Evolutionary conservation across 2,329 filamentous ascomycete species (phyloP), one percentile per base, ranked within the genome.

Genomic region (Tolypocladium nubicola): DNA sequence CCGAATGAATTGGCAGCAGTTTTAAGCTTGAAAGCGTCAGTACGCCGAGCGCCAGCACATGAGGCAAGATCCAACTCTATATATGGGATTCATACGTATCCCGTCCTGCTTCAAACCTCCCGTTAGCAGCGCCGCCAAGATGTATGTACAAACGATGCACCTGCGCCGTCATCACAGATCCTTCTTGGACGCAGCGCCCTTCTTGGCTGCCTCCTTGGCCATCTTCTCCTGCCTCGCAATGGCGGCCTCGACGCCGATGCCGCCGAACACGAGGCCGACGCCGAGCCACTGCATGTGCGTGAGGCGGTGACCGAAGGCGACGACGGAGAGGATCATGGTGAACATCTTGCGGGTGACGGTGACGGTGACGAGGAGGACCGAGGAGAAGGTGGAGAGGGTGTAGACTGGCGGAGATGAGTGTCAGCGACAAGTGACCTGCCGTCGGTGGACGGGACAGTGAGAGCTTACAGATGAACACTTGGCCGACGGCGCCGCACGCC

Each of bases 261-360:
- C 94, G 33, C 92, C 91, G 76, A 99, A 99, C 10, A 99, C 94
- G 58, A 99, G 78, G 0, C 83, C 87, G 38, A 99, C 92, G 61
- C 94, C 94, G 8, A 95, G 76, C 89, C 92, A 96, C 75, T 99
- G 94, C 81, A 93, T 95, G n/a, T 78, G 75, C 35, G 84, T 88
- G 53, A 99, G 80, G 61, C 82, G 83, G 72, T 99, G 94, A 35
- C 94, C 94, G 70, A 97, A 99, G 75, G 90, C 91, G 60, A 97
- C 78, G 35, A 99, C 94, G 56, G 90, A 96, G 55, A 97, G 80
- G 59, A 97, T 90, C 94, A 99, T 99, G 63, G 93, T 97, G 71
- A 97, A 83, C 94, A 99, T 99, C 78, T 99, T 99, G 68, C 94
- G 83, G 52, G 94, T 99, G 52, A 99, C 94, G 2, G 91, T 99